Evolutionary conservation across 345 rosid species (phyloP).

Genomic region (Gossypium anomalum): DNA sequence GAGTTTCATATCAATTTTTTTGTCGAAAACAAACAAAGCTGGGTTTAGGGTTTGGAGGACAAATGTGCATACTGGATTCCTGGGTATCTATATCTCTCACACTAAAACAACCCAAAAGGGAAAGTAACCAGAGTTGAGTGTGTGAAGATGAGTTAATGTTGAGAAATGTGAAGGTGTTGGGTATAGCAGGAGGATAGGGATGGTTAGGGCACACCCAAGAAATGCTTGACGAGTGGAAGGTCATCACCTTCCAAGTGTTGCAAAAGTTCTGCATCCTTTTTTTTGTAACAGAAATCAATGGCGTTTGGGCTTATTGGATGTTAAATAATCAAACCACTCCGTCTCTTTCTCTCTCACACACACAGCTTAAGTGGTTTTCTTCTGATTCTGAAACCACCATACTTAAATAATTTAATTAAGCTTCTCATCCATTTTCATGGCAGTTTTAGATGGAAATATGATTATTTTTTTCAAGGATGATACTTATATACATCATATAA

Average conservation of each 20-base stretch:
- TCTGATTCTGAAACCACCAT: too few relatives aligned
- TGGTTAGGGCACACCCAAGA: conserved; percentile 45
- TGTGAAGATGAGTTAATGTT: conserved; percentile 21
- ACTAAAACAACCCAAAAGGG: not conserved
- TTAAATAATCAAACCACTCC: conserved; percentile 8
- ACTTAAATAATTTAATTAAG: not conserved
- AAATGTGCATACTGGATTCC: conserved; percentile 41
- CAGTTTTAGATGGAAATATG: too few relatives aligned
- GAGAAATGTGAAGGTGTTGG: conserved; percentile 15
- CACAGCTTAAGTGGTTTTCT: too few relatives aligned
- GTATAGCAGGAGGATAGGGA: conserved; percentile 20
- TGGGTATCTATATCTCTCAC: conserved; percentile 11
- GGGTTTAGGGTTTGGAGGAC: conserved; percentile 37
- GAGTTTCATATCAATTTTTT: not conserved
- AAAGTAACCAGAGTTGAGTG: conserved; percentile 28
- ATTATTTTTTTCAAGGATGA: too few relatives aligned
- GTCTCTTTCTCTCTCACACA: not conserved
- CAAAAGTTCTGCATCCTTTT: conserved; percentile 58
- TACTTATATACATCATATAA: too few relatives aligned
- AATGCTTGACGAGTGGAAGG: conserved; percentile 67
- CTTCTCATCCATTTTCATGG: not conserved
- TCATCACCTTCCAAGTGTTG: conserved; percentile 60
- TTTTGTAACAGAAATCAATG: conserved; percentile 55
- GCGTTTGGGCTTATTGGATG: conserved; percentile 32
- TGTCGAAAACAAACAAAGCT: not conserved